These are phyloP conservation scores for Sugiyamaella smithiae DNA, from an alignment of 805 yeast species.

Conservation along the genomic window DNA sequence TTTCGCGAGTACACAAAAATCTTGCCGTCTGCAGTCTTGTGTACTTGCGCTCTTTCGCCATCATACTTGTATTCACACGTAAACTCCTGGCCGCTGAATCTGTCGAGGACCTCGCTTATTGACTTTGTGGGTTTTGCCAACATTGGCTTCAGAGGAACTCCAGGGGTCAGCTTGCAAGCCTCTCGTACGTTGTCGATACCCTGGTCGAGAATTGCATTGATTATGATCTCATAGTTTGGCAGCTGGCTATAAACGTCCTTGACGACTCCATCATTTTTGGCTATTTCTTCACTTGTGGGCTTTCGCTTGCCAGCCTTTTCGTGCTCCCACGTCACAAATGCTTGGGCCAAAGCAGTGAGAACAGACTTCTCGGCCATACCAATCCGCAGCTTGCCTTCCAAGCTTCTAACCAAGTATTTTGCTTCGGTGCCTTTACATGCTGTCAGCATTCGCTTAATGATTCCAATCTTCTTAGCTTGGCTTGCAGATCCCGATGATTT, in stretches of 20 bases:
- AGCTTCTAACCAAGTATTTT: slow-evolving; percentile 80
- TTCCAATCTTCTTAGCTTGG: slow-evolving; percentile 70
- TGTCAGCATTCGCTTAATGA: slow-evolving; percentile 80
- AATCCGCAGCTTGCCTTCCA: slow-evolving; percentile 90
- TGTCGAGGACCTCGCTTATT: slow-evolving; percentile 84
- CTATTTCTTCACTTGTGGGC: slow-evolving; percentile 44
- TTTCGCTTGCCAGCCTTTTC: slow-evolving; percentile 28
- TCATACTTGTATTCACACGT: slow-evolving; percentile 97
- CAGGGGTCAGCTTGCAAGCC: slow-evolving; percentile 77
- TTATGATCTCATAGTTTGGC: slow-evolving; percentile 84
- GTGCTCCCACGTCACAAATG: slow-evolving; percentile 64
- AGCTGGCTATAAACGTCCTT: slow-evolving; percentile 85
- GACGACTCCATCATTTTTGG: slow-evolving; percentile 70
- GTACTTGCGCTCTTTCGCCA: slow-evolving; percentile 97
- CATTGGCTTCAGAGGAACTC: slow-evolving; percentile 96
- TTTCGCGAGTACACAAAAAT: slow-evolving; percentile 86
- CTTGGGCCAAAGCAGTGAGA: slow-evolving; percentile 77
- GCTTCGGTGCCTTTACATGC: slow-evolving; percentile 87
- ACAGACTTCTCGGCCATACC: slow-evolving; percentile 95
- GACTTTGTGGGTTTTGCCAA: slow-evolving; percentile 96
- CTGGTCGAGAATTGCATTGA: slow-evolving; percentile 57
- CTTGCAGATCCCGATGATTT: slow-evolving; percentile 74
- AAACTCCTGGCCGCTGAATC: slow-evolving; percentile 79
- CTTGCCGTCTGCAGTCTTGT: slow-evolving; percentile 58
- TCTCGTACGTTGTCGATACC: slow-evolving; percentile 68